Evolutionary conservation across 306 rosid species (phyloP), one percentile per base, ranked within the genome.

Genomic region (Myrica gale): DNA sequence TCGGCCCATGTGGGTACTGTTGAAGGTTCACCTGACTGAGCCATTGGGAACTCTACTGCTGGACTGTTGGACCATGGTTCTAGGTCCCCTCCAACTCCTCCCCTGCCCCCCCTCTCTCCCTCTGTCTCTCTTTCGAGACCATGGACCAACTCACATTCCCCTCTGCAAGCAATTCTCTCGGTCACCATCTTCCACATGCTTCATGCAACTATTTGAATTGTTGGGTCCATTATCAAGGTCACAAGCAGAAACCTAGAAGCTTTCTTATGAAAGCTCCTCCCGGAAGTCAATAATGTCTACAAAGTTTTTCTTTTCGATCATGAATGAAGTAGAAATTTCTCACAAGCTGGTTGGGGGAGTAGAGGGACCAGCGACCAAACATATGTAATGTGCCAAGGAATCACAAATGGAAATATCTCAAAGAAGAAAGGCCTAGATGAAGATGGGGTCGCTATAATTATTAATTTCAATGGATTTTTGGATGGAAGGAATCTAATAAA

Each of bases 1-100:
- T 53, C 48, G 73, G 73, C 71, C 77, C 80, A 82, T 69, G 80
- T 82, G 77, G 63, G 42, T 74, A 62, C 47, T 48, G 73, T 57
- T 43, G 66, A 63, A 58, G 60, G 57, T 67, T 74, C 79, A 78
- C 63, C 79, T 74, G 76, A 63, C 79, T 12, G 5, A 11, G 45
- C 79, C 79, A 57, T 66, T 51, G 53, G 21, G 26, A 50, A 61
- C 43, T 52, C 5, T 9, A 12, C 69, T 12, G 8, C n/a, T 37
- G 2, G 32, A 26, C 32, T 26, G 19, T 58, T 69, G 77, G 80
- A 69, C 85, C 74, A 48, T 77, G 39, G 63, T 37, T 52, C 9
- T 43, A 50, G 82, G 78, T 62, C 32, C 86, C 74, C 80, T 58
- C 62, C 69, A n/a, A 21, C 16, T 4, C 37, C 20, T 12, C 4